Conservation (phyloP, 768 basidiomycete genomes). For the Leccinum boreale region DNA sequence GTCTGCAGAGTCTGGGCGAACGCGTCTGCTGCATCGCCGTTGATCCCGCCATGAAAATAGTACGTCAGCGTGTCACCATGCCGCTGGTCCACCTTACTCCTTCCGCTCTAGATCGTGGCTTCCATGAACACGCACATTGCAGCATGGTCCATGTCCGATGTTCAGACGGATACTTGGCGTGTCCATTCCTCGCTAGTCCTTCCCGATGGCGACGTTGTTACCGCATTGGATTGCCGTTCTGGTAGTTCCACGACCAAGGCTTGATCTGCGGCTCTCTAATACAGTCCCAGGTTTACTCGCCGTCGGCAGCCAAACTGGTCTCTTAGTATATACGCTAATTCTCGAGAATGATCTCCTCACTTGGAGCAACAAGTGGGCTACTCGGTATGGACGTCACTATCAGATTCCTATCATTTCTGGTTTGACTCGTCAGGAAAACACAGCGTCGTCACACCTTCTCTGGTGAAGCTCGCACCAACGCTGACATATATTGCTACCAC, state of each 20-base stretch:
- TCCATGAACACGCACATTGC: slow-evolving; percentile 66
- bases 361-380: slow-evolving; percentile 79
- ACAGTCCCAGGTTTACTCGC: slow-evolving; percentile 63
- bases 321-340: slow-evolving; percentile 75
- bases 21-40: slow-evolving; percentile 61
- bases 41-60: slow-evolving; percentile 79
- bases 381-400: slow-evolving; percentile 41
- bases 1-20: slow-evolving; percentile 40
- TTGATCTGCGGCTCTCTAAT: slow-evolving; percentile 23
- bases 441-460: slow-evolving; percentile 46
- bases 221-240: slow-evolving; percentile 68
- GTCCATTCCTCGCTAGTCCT: slow-evolving; percentile 80
- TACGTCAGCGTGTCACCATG: slow-evolving; percentile 38
- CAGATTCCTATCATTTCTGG: slow-evolving; percentile 3
- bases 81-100: background rate
- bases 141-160: slow-evolving; percentile 74
- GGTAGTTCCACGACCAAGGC: slow-evolving; percentile 41
- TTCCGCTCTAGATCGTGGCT: slow-evolving; percentile 59
- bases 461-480: slow-evolving; percentile 70
- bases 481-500: slow-evolving; percentile 69
- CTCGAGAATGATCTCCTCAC: slow-evolving; percentile 80
- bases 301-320: slow-evolving; percentile 54
- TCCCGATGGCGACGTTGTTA: slow-evolving; percentile 50
- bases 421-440: slow-evolving; percentile 23
- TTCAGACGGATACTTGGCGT: slow-evolving; percentile 63